phyloP scores from a whole-genome alignment of 768 basidiomycete genomes.

The Chalciporus chontae region DNA sequence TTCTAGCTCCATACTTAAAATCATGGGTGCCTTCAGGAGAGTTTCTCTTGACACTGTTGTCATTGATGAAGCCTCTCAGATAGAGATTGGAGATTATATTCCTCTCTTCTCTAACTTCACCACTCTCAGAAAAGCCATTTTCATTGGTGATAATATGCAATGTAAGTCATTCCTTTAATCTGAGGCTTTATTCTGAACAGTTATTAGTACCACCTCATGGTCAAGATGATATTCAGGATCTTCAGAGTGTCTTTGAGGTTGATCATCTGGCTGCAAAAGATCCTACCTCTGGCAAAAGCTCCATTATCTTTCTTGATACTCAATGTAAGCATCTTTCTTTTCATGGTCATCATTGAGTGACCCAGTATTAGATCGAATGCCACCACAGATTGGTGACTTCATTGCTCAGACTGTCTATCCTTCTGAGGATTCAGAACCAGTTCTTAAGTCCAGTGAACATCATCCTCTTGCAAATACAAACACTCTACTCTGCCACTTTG shows the following conservation, averaged over 20 bases:
- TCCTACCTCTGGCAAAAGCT: constrained; percentile 16
- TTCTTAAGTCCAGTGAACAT: constrained; percentile 47
- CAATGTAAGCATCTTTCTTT: constrained; percentile 54
- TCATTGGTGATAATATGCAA: constrained; percentile 68
- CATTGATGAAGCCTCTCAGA: constrained; percentile 67
- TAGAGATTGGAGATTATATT: constrained; percentile 54
- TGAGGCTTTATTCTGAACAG: constrained; percentile 26
- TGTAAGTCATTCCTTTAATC: constrained; percentile 40
- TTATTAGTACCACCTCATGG: constrained; percentile 75
- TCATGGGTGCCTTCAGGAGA: constrained; percentile 17
- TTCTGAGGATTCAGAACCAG: constrained; percentile 23
- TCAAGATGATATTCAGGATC: constrained; percentile 57
- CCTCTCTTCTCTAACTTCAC: constrained; percentile 32
- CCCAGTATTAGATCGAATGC: constrained; percentile 67
- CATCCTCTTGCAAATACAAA: constrained; percentile 45
- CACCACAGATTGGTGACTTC: constrained; percentile 69
- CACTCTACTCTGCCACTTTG: constrained; percentile 56
- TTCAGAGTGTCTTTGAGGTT: constrained; percentile 80
- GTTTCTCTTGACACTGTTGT: constrained; percentile 47
- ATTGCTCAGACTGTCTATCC: constrained; percentile 70
- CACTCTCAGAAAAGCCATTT: constrained; percentile 50
- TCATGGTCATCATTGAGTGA: constrained; percentile 3
- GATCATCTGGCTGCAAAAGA: constrained; percentile 44
- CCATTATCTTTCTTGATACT: constrained; percentile 58
- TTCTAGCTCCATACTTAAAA: constrained; percentile 34